Base-by-base conservation (phyloP, 83 land plant genomes). In the Larix sibirica region DNA sequence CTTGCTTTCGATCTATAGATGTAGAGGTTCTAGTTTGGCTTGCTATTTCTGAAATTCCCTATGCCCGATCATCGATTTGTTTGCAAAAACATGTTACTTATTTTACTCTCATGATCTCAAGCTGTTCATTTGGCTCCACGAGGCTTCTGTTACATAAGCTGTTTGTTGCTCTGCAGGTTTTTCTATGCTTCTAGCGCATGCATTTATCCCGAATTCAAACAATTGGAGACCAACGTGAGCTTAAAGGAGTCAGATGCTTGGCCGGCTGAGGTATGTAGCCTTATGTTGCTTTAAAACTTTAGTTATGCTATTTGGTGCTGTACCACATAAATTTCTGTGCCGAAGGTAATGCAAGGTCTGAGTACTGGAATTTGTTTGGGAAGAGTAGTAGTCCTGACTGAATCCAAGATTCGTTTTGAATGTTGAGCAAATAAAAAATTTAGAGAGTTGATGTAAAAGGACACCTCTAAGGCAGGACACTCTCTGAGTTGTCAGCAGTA, bases 241-340 rank as follows among this genome's bases (percentile, higher is more conserved):
- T 86, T 96, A 90, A 95, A 96, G 90, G 99, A 96, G 79, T 91
- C 99, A 42, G 97, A 96, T 85, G 99, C 99, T 4, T 95, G 99
- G 99, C 99, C 97, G 84, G 99, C 99, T 31, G 94, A 95, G 97
- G 98, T 96, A 76, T 76, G 79, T 6, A 50, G 56, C 50, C 60
- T 44, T 76, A 21, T 24, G 16, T 76, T 76, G 4, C 10, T 13
- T 50, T 10, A 5, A 14, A 23, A 54, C 44, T 21, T 69, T 69
- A 40, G n/a, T 47, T 12, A 24, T 50, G 16, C 14, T 50, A 31
- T 23, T 47, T 36, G 2, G 16, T 17, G 74, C 20, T 76, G 59
- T 76, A 2, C 60, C 60, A 50, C 26, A 18, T 12, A 54, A 76
- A 50, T 13, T 76, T 17, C 14, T 76, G 36, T 18, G 40, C 74